Evolutionary conservation across 257 asterid genomes (phyloP), one percentile per base, ranked within the genome.

Genomic region (Primulina eburnea): DNA sequence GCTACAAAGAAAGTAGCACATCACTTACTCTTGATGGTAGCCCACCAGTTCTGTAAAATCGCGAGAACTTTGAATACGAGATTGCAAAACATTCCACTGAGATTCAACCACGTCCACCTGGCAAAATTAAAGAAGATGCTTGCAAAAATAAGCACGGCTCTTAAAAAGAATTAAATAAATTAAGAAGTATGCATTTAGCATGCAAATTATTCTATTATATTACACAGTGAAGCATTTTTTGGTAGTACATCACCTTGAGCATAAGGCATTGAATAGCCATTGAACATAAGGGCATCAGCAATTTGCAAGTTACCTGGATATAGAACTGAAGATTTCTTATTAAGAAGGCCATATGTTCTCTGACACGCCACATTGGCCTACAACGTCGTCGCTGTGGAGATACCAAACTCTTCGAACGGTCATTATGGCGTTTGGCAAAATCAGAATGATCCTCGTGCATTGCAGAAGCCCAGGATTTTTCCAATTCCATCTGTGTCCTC

Each of bases 21-120:
- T 69, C 69, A 79, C 99, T 85, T 80, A 91, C 99, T 91, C 98
- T 85, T 88, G 99, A 81, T 94, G 99, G 82, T 86, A 88, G 81
- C 94, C 90, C 65, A 94, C 98, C 71, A 94, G 84, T 78, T 91
- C 93, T 24, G 95, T 91, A 70, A 94, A 94, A 84, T 94, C 98
- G 10, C 59, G 92, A 71, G 99, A 91, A 84, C 89, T 87, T 73
- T 89, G 96, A 71, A 89, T 89, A 76, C 87, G 98, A 74, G 88
- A 74, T 86, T 94, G 99, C 86, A 94, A 82, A 62, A 88, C 87
- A 33, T 91, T 94, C 99, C 99, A 94, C 80, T 91, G 99, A 72
- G 98, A 89, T 78, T 94, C 99, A 76, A 94, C 88, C n/a, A 94
- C 99, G 57, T 94, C 99, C 83, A 91, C 99, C 99, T 94, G 82